These are phyloP conservation scores for Calonectria honghensis DNA, from an alignment of 2,329 filamentous ascomycete species.

Conservation along the genomic window DNA sequence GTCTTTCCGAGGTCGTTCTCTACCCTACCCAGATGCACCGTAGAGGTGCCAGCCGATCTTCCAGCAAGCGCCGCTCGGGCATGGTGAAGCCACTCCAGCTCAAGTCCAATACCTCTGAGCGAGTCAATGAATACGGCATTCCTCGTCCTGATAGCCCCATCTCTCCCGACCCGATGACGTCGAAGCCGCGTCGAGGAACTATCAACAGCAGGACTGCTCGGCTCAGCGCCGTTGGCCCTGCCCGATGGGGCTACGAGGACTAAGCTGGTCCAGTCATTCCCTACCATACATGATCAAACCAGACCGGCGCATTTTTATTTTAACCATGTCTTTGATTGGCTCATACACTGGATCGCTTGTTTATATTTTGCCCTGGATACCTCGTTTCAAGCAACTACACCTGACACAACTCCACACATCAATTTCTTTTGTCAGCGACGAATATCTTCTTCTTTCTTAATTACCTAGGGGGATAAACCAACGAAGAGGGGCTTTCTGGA, in stretches of 20 bases:
- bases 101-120: conserved; percentile 32
- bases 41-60: conserved; percentile 36
- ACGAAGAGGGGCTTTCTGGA: conserved; percentile 39
- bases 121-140: conserved; percentile 52
- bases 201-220: conserved; percentile 64
- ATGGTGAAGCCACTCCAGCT: conserved; percentile 38
- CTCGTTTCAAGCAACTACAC: conserved; percentile 49
- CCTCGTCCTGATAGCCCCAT: conserved; percentile 66
- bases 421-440: conserved; percentile 53
- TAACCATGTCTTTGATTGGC: conserved; percentile 33
- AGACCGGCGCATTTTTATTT: conserved; percentile 30
- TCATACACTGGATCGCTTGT: conserved; percentile 37
- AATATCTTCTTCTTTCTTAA: conserved; percentile 42
- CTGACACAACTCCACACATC: conserved; percentile 41
- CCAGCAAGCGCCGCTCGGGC: conserved; percentile 40
- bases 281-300: conserved; percentile 8
- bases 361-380: conserved; percentile 45
- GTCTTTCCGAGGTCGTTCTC: conserved; percentile 44
- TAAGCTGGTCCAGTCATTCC: conserved; percentile 35
- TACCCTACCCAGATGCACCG: conserved; percentile 46
- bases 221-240: conserved; percentile 58
- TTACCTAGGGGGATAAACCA: conserved; percentile 40
- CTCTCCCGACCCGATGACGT: conserved; percentile 58
- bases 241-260: conserved; percentile 51
- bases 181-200: conserved; percentile 50